These are phyloP conservation scores for Colletotrichum paranaense DNA, from an alignment of 2,329 filamentous ascomycete genomes.

Conservation along the genomic window DNA sequence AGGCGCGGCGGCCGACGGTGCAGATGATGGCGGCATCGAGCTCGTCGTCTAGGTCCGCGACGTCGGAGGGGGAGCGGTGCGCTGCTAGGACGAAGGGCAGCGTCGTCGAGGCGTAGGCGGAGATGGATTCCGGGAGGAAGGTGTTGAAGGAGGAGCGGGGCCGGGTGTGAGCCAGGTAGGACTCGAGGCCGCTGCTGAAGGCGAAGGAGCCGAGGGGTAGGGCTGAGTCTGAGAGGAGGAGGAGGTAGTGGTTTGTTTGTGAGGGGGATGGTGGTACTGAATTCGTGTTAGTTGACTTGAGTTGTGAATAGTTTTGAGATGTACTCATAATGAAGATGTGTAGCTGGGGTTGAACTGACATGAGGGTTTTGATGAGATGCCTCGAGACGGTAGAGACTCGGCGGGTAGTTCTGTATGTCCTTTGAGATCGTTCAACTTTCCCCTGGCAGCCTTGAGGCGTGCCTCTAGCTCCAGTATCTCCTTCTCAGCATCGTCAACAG, in stretches of 20 bases:
- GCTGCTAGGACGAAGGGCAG: conserved; percentile 81
- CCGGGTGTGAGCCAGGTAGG: conserved; percentile 77
- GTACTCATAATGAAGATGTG: conserved; percentile 25
- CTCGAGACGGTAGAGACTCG: background rate
- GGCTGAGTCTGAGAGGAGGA: conserved; percentile 84
- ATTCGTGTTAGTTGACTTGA: background rate
- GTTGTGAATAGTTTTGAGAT: conserved; percentile 29
- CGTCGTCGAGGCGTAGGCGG: conserved; percentile 76
- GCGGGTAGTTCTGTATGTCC: conserved; percentile 37
- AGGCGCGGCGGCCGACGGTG: conserved; percentile 81
- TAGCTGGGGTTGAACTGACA: conserved; percentile 32
- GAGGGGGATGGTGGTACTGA: conserved; percentile 24
- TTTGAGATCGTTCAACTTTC: conserved; percentile 56
- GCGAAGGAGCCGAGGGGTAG: conserved; percentile 88
- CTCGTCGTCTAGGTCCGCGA: conserved; percentile 75
- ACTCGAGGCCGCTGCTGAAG: conserved; percentile 86
- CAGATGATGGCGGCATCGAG: conserved; percentile 83
- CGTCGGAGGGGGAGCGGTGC: conserved; percentile 62
- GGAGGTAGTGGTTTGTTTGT: conserved; percentile 70
- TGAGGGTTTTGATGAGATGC: conserved; percentile 30
- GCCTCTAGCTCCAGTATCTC: conserved; percentile 71
- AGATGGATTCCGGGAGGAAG: conserved; percentile 78
- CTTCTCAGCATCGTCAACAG: conserved; percentile 49
- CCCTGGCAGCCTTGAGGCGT: conserved; percentile 58
- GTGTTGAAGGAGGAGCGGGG: conserved; percentile 63